phyloP scores from a whole-genome alignment of 2,329 filamentous ascomycete genomes.

The Fusarium buharicum region DNA sequence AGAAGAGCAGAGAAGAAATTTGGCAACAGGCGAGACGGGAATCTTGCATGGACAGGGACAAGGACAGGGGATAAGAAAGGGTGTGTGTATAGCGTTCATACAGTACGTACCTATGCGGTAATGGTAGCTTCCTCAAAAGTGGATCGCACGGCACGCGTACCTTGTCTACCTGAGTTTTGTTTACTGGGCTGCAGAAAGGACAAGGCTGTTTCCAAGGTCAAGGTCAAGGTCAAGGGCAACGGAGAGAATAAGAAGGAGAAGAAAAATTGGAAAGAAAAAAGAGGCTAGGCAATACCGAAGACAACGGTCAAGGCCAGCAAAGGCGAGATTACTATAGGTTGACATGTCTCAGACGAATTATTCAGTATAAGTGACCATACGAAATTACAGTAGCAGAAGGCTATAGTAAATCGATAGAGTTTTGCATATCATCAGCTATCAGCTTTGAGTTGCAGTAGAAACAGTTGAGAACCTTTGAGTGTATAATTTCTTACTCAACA shows the following conservation, averaged over 20 bases:
- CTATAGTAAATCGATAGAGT: too few species aligned
- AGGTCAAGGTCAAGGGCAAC: conserved; percentile 1
- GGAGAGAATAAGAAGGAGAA: conserved; percentile 3
- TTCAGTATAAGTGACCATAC: too few species aligned
- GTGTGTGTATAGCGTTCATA: conserved; percentile 10
- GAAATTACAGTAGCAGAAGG: not conserved
- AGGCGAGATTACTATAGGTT: conserved; percentile 10
- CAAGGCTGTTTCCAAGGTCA: conserved; percentile 24
- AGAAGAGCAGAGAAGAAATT: conserved; percentile 13
- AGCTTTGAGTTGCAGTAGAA: conserved; percentile 6
- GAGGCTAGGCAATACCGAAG: conserved; percentile 10
- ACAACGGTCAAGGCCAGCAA: conserved; percentile 1
- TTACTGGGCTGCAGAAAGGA: conserved; percentile 7
- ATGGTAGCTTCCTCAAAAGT: too few species aligned
- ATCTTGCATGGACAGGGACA: conserved; percentile 37
- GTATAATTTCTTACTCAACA: conserved; percentile 5
- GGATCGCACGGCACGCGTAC: conserved; percentile 23
- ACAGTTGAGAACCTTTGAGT: not conserved
- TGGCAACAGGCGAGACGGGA: conserved; percentile 32
- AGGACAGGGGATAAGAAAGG: conserved; percentile 22
- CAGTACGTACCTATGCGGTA: too few species aligned
- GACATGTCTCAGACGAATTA: not conserved
- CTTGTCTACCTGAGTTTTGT: conserved; percentile 18
- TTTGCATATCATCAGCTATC: not conserved
- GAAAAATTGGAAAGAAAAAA: not conserved